Evolutionary conservation across 129 eudicot species (phyloP).

Genomic region (Apium graveolens): DNA sequence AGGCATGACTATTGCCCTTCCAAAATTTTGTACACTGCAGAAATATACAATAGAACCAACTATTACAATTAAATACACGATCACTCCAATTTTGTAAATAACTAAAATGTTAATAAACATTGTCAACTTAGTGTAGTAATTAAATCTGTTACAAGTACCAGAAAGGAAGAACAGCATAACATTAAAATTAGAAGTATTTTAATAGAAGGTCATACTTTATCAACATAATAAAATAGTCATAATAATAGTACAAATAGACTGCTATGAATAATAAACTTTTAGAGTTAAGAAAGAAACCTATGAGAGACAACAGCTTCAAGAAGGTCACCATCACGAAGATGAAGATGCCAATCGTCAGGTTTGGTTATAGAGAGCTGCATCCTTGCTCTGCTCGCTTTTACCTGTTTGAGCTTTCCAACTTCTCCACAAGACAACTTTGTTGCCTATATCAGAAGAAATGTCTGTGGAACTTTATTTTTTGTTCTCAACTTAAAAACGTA

Average conservation of each 20-base stretch:
- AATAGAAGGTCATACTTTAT: not conserved
- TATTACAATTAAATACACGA: not conserved
- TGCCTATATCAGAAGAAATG: slow-evolving; percentile 29
- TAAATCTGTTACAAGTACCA: not conserved
- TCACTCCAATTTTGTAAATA: not conserved
- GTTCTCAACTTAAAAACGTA: not conserved
- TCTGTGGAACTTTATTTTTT: not conserved
- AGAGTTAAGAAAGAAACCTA: slow-evolving; percentile 34
- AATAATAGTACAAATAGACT: not conserved
- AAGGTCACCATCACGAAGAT: slow-evolving; percentile 95
- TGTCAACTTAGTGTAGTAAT: not conserved
- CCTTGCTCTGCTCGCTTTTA: slow-evolving; percentile 24
- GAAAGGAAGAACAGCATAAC: not conserved
- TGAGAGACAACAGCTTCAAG: slow-evolving; percentile 78
- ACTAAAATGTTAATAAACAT: not conserved
- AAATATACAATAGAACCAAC: slow-evolving; percentile 8
- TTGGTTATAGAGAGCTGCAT: slow-evolving; percentile 81
- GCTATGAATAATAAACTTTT: not conserved
- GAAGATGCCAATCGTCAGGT: slow-evolving; percentile 99
- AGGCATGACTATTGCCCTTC: slow-evolving; percentile 96
- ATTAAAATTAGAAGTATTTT: not conserved
- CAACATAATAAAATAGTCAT: not conserved
- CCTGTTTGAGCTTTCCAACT: slow-evolving; percentile 19
- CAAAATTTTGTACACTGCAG: slow-evolving; percentile 66
- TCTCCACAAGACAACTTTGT: slow-evolving; percentile 23